These are phyloP conservation scores for Coemansia sp. DNA, from an alignment of 192 early-diverging fungal species.

Conservation along the genomic window DNA sequence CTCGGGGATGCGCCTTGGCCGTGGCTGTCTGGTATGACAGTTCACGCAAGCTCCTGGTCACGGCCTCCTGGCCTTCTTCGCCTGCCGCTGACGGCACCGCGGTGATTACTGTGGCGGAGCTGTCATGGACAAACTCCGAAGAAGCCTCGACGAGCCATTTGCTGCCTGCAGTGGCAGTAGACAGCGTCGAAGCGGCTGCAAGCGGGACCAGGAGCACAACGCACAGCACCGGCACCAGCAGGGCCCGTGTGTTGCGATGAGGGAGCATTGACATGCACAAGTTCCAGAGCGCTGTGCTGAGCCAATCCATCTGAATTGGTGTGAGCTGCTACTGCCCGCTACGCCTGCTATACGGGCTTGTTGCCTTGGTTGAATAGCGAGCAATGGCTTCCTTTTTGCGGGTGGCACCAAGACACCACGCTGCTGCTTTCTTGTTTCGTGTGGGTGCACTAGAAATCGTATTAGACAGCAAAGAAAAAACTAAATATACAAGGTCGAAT, in stretches of 20 bases:
- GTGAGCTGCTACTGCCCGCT: no score
- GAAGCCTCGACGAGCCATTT: not conserved
- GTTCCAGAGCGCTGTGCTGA: constrained; percentile 35
- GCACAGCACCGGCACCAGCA: constrained; percentile 41
- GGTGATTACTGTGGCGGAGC: not conserved
- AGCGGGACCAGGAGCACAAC: constrained; percentile 28
- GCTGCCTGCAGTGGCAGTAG: constrained; percentile 5
- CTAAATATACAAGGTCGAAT: no score
- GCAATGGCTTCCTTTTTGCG: no score
- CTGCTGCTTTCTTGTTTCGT: no score
- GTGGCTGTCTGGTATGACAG: not conserved
- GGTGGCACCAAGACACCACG: no score
- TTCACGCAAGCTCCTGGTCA: not conserved
- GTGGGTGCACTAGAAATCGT: no score
- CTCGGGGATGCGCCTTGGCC: no score
- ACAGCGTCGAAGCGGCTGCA: constrained; percentile 5
- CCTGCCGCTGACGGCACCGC: no score
- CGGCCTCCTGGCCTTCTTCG: no score
- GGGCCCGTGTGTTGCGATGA: constrained; percentile 39
- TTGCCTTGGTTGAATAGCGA: no score
- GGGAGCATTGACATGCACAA: constrained; percentile 48
- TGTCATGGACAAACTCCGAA: not conserved
- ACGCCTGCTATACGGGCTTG: no score
- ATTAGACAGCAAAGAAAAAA: no score
- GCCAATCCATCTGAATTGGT: constrained; percentile 30